Evolutionary conservation across 176 grass and related monocot species (phyloP), one percentile per base, ranked within the genome.

Genomic region (Juncus effusus): DNA sequence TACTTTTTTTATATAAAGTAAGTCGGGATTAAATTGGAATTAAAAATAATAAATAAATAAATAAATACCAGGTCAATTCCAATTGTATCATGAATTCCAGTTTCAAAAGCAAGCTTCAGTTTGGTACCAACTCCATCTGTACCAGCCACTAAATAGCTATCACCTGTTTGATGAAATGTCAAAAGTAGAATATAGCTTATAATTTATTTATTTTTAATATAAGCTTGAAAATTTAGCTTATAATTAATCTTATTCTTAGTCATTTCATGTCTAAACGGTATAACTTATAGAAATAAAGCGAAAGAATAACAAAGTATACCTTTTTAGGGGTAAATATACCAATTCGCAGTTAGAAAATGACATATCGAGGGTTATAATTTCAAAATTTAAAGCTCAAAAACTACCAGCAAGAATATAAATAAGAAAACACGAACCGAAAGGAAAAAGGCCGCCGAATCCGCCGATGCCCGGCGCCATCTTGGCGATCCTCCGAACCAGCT

Each of bases 61-160:
- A 2, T 13, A 13, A 51, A 60, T 87, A 99, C 94, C 75, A 99
- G 75, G 80, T 99, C 89, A 70, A 93, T 85, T 40, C 94, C 94
- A 59, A 99, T 99, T 0, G 94, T 99, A 51, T 99, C 85, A 78
- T 99, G 94, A 62, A 87, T 93, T 59, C 80, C 94, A n/a, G 94
- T 85, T 60, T 99, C 94, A 74, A 99, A 93, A 3, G 94, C 94
- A 73, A 99, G 85, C 69, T 99, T 99, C 35, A 99, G 73, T 80
- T 99, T 93, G 7, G 89, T 99, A 51, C 94, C 94, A 14, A 99
- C 94, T 12, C 94, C 94, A 12, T 99, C 94, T 0, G 85, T 99
- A 0, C 94, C 86, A 60, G 78, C 85, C 40, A 99, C 94, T 63
- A 99, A 85, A 12, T 83, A 99, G 12, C 81, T 64, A 51, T 90